Evolutionary conservation across 2,329 filamentous ascomycete genomes (phyloP).

Genomic region (Sporothrix dimorphospora): DNA sequence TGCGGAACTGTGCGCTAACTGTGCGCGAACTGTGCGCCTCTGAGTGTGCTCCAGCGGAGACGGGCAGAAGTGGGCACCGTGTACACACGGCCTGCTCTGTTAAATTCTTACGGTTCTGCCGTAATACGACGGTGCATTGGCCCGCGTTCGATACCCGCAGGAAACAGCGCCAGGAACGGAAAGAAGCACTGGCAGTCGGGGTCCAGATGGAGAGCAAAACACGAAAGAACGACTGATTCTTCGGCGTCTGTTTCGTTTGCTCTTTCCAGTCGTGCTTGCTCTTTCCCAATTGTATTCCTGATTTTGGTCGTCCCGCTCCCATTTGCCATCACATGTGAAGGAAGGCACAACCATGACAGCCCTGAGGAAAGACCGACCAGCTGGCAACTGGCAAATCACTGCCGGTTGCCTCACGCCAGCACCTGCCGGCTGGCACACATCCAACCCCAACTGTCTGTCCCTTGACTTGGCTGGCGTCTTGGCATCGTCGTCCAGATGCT

Average conservation of each 20-base stretch:
- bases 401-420: slow-evolving; percentile 1
- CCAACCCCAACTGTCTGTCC: not conserved
- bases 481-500: slow-evolving; percentile 18
- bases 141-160: slow-evolving; percentile 1
- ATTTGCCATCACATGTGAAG: not conserved
- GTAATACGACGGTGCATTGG: slow-evolving; percentile 4
- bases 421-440: slow-evolving; percentile 16
- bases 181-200: not conserved
- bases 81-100: not conserved
- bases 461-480: slow-evolving; percentile 9
- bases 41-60: not conserved
- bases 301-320: not conserved
- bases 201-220: not conserved
- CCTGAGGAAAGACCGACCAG: slow-evolving; percentile 11
- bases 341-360: too few species aligned
- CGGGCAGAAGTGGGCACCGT: not conserved
- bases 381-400: not conserved
- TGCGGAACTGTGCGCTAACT: not conserved
- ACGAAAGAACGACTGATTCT: slow-evolving; percentile 16
- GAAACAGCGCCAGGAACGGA: not conserved
- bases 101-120: not conserved
- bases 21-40: not conserved
- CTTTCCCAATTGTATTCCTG: not conserved
- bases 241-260: not conserved
- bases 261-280: not conserved